Evolutionary conservation across 2,329 filamentous ascomycete genomes (phyloP), one percentile per base, ranked within the genome.

Genomic region (Ilyonectria robusta): DNA sequence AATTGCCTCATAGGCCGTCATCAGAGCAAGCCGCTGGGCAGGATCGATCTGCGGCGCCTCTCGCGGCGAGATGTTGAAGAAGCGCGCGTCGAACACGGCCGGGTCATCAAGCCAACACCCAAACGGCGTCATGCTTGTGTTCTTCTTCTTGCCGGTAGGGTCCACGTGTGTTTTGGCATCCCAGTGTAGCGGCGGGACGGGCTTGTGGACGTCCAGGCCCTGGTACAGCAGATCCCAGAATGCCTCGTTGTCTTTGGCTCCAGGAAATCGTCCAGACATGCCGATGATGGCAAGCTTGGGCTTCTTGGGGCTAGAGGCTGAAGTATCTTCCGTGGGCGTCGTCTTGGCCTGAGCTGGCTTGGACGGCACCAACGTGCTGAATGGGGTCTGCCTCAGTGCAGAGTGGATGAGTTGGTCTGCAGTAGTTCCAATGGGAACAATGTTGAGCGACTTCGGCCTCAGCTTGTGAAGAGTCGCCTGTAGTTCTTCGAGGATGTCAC

Each of bases 1-100:
- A 26, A 93, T 82, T 0, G 91, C 90, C 70, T 93, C 91, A 65
- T 92, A 93, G 0, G 89, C 89, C 8, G 90, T 91, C 42, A 89
- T 86, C 2, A 93, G 80, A 2, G 89, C 88, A 15, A 92, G 79
- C 68, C 91, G 84, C 75, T 91, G 90, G 78, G 90, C 89, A 0
- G 91, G 91, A 75, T 93, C 91, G 4, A 89, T 91, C 71, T 76
- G 66, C 47, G 69, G 65, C 1, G 71, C 71, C 42, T 73, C 71
- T 6, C 71, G 59, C 33, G 86, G 47, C 86, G 90, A 92, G 84
- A 93, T 92, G 76, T 91, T 92, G 84, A 93, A 93, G 82, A 93
- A 93, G 0, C 87, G 83, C 21, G 89, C 87, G 68, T 93, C 91
- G 69, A 93, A 93, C 23, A 89, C 82, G 44, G 88, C 89, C 0